Evolutionary conservation across 176 grass and related monocot species (phyloP).

Genomic region (Panicum miliaceum): DNA sequence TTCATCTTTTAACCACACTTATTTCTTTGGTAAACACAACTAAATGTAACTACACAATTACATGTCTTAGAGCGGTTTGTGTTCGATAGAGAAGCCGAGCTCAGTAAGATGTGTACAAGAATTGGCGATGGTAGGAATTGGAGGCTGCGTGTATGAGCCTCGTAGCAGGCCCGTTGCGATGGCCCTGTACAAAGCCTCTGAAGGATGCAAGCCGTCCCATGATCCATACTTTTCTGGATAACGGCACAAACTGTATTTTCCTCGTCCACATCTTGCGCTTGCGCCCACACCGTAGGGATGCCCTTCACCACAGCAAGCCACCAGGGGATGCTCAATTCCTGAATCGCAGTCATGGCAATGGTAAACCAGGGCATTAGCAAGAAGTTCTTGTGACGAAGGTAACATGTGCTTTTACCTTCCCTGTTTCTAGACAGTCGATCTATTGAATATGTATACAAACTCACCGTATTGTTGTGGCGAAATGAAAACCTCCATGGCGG

Average conservation of each 20-base stretch:
- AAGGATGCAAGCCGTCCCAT: constrained; percentile 63
- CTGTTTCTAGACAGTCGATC: no score
- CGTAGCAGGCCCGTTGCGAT: constrained; percentile 54
- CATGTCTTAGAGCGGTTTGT: constrained; percentile 7
- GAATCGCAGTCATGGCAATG: background rate
- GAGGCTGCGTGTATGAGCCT: constrained; percentile 43
- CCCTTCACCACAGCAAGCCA: constrained; percentile 61
- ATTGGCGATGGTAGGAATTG: constrained; percentile 8
- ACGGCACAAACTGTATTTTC: constrained; percentile 45
- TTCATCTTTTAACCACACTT: background rate
- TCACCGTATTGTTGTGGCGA: constrained; percentile 63
- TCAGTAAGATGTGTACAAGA: background rate
- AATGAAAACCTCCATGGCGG: constrained; percentile 64
- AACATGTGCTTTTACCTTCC: no score
- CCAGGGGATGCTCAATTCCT: constrained; percentile 63
- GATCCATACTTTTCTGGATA: constrained; percentile 56
- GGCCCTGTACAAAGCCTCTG: constrained; percentile 54
- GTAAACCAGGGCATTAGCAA: background rate
- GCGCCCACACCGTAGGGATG: constrained; percentile 26
- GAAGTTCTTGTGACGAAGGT: background rate
- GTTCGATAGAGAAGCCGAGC: background rate
- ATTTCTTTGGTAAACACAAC: background rate
- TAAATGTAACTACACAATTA: background rate
- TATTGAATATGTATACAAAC: no score
- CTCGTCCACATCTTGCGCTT: constrained; percentile 26